These are phyloP conservation scores for Metschnikowia drakensbergensis DNA, from an alignment of 805 yeast species.

Conservation along the genomic window DNA sequence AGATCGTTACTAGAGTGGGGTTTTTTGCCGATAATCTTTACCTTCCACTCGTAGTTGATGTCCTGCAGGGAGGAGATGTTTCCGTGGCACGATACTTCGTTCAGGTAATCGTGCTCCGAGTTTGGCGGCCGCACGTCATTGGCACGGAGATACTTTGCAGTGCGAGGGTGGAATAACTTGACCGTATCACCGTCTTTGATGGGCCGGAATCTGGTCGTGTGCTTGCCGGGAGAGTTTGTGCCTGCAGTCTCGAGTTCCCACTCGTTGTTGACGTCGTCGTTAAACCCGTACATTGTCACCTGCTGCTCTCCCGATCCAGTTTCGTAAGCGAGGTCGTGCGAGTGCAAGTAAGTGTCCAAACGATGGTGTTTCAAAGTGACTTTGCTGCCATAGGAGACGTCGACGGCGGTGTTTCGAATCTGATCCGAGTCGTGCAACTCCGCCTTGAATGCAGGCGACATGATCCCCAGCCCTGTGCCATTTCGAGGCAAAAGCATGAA, in stretches of 20 bases:
- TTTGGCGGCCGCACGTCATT: constrained; percentile 79
- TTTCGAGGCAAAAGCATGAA: constrained; percentile 41
- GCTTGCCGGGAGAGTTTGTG: constrained; percentile 37
- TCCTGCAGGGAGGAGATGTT: constrained; percentile 55
- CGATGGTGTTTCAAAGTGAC: constrained; percentile 68
- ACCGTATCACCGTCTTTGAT: constrained; percentile 55
- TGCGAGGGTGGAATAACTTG: constrained; percentile 63
- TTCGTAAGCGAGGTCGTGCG: constrained; percentile 62
- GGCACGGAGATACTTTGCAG: constrained; percentile 68
- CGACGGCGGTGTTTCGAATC: constrained; percentile 47
- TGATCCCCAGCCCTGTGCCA: constrained; percentile 58
- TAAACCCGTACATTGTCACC: constrained; percentile 65
- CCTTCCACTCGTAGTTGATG: constrained; percentile 63
- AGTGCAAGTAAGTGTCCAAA: constrained; percentile 75
- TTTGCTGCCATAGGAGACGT: constrained; percentile 67
- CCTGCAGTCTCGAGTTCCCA: constrained; percentile 61
- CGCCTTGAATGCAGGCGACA: constrained; percentile 68
- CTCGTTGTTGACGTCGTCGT: constrained; percentile 58
- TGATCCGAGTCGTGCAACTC: constrained; percentile 44
- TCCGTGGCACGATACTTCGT: constrained; percentile 75
- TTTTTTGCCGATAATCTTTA: constrained; percentile 43
- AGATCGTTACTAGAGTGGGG: constrained; percentile 32
- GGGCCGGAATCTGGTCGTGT: constrained; percentile 29
- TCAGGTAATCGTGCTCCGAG: constrained; percentile 85
- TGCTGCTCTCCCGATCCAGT: constrained; percentile 73